These are phyloP conservation scores for Trichoderma gracile DNA, from an alignment of 2,329 filamentous ascomycete genomes.

Conservation along the genomic window DNA sequence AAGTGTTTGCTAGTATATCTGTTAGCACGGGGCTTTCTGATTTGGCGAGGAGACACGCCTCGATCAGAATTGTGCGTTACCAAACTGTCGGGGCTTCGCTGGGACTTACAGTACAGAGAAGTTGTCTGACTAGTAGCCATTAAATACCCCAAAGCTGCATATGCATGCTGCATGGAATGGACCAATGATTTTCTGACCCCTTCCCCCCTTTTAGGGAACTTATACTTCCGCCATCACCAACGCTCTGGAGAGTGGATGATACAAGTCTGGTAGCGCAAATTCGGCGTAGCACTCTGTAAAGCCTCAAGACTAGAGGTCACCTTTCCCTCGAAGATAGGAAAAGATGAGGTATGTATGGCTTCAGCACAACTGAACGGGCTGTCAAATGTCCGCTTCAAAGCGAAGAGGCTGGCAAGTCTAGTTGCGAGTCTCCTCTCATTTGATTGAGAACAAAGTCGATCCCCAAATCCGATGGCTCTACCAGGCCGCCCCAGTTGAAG, in stretches of 20 bases:
- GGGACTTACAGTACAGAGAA: neutral
- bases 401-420: neutral
- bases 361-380: neutral
- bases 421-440: neutral
- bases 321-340: too few species aligned
- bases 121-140: neutral
- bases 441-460: neutral
- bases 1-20: neutral
- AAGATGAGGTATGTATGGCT: too few species aligned
- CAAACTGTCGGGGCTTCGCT: conserved; percentile 18
- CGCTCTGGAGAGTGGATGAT: neutral
- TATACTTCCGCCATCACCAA: neutral
- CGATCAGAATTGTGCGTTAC: conserved; percentile 7
- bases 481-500: too few species aligned
- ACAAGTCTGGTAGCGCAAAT: neutral
- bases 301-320: too few species aligned
- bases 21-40: neutral
- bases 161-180: neutral
- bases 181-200: neutral
- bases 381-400: neutral
- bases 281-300: neutral
- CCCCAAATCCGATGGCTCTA: too few species aligned
- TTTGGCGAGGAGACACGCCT: neutral
- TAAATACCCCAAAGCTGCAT: neutral
- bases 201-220: neutral